phyloP scores from a whole-genome alignment of 208 protist genomes.

The Trypanosoma vivax region DNA sequence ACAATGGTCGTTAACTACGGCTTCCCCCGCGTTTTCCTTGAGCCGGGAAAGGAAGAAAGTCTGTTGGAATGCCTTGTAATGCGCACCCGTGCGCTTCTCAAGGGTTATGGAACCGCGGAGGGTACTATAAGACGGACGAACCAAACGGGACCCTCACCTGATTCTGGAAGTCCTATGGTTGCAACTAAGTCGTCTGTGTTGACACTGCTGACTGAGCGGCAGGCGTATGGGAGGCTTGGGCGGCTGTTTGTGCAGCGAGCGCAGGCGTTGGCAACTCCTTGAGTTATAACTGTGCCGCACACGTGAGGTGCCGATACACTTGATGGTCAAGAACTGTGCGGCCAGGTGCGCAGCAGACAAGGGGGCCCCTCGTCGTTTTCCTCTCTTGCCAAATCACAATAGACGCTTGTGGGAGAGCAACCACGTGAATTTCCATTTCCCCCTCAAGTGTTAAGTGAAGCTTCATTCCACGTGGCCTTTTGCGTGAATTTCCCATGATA shows the following conservation, averaged over 20 bases:
- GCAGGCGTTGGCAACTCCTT: conserved; percentile 8
- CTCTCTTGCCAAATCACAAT: too few species aligned
- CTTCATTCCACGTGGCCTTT: too few species aligned
- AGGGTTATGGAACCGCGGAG: conserved; percentile 8
- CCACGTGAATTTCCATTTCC: too few species aligned
- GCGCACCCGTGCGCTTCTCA: conserved; percentile 27
- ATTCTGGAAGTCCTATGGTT: neutral
- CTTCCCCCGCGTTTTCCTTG: conserved; percentile 33
- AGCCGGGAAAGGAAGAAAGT: conserved; percentile 35
- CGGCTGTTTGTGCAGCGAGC: conserved; percentile 33
- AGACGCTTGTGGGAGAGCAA: too few species aligned
- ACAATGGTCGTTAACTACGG: conserved; percentile 50
- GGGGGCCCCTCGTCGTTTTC: too few species aligned
- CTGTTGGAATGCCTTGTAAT: conserved; percentile 34
- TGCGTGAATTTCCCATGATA: too few species aligned
- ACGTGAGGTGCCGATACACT: neutral
- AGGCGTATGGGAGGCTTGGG: conserved; percentile 41
- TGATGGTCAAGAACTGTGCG: too few species aligned
- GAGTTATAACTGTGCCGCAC: neutral
- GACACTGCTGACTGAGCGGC: conserved; percentile 55
- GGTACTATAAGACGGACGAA: neutral
- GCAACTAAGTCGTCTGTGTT: neutral
- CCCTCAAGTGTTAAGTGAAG: too few species aligned
- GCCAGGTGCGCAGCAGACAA: too few species aligned
- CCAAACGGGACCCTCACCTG: neutral